Percentiles rank a stretch among this genome's conserved stretches.
Conservation (phyloP, 2,329 filamentous ascomycete genomes). For the Didymella lethalis region DNA sequence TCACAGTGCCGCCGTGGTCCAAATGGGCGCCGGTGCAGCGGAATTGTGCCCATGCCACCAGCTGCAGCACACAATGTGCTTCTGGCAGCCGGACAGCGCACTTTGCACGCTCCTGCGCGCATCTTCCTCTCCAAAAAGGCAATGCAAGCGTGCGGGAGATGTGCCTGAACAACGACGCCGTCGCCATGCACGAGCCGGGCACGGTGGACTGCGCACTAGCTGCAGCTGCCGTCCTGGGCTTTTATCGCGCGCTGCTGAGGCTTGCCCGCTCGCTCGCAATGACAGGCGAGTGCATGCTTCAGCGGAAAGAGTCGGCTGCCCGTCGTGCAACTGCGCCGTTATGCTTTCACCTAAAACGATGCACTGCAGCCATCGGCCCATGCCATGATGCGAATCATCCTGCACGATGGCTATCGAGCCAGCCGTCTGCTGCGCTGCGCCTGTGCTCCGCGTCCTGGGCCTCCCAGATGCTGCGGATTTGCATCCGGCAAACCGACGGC, state of each 20-base stretch:
- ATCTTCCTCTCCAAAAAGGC: slow-evolving; percentile 11
- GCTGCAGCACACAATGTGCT: background rate
- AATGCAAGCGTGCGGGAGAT: slow-evolving; percentile 37
- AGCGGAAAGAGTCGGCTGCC: slow-evolving; percentile 41
- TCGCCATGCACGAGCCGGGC: slow-evolving; percentile 35
- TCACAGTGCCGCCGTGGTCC: slow-evolving; percentile 17
- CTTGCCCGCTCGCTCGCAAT: slow-evolving; percentile 17
- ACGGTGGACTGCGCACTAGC: slow-evolving; percentile 34
- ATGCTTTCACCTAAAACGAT: slow-evolving; percentile 39
- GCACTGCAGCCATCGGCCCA: slow-evolving; percentile 30
- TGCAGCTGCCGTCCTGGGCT: slow-evolving; percentile 31
- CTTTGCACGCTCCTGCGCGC: background rate
- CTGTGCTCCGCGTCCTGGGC: slow-evolving; percentile 20
- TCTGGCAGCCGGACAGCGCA: background rate
- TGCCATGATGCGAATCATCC: slow-evolving; percentile 36
- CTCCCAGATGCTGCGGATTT: slow-evolving; percentile 17
- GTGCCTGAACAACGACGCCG: slow-evolving; percentile 39
- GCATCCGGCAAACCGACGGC: slow-evolving; percentile 22
- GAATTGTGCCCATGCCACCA: background rate
- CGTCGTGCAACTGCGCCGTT: slow-evolving; percentile 38
- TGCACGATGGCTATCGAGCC: slow-evolving; percentile 30
- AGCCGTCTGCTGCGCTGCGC: slow-evolving; percentile 30
- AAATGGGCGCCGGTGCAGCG: slow-evolving; percentile 6
- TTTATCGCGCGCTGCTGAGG: slow-evolving; percentile 27
- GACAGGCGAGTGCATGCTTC: slow-evolving; percentile 23